Base-by-base conservation (phyloP, 176 grass and related monocot genomes). In the Puya raimondii region DNA sequence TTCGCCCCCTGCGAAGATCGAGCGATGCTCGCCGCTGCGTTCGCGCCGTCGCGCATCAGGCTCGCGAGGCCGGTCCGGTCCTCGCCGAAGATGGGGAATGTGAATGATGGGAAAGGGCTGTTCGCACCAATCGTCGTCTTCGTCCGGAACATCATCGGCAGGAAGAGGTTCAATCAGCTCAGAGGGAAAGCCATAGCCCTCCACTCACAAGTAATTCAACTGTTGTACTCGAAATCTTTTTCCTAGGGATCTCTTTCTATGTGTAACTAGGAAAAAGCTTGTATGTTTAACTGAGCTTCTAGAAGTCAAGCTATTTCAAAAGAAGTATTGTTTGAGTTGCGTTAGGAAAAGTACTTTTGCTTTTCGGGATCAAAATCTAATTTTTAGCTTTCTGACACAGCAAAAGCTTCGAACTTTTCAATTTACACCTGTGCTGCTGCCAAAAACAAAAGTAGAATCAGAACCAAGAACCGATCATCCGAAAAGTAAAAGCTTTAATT, bases 181-280 rank as follows among this genome's bases (percentile, higher is more conserved):
- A 79, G 94, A 80, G 94, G 94, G 15, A 99, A 99, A 80, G 94
- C 94, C 23, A 93, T 99, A 33, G 94, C 89, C 17, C 80, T 99
- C 59, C 94, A 99, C 80, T 99, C 94, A 20, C 89, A 99, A 90
- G 88, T 96, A 68, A 61, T 61, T 61, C 13, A 21, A 18, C 17
- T 61, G 16, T 5, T 61, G 12, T 18, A 21, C 56, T 61, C 8
- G 2, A 9, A 18, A 7, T n/a, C 0, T 29, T 63, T 53, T 5
- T 72, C 12, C 2, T 10, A 26, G 25, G 25, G 25, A 26, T 26
- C 25, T 64, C n/a, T 64, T 64, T 12, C 47, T 73, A 23, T 47
- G 16, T 48, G 15, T 59, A 1, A 49, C 1, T 3, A 3, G 3
- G 20, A 12, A 67, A 67, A 16, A 16, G 5, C 5, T 42, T 42